These are phyloP conservation scores for Jaapia argillacea DNA, from an alignment of 768 basidiomycete genomes.

Conservation along the genomic window DNA sequence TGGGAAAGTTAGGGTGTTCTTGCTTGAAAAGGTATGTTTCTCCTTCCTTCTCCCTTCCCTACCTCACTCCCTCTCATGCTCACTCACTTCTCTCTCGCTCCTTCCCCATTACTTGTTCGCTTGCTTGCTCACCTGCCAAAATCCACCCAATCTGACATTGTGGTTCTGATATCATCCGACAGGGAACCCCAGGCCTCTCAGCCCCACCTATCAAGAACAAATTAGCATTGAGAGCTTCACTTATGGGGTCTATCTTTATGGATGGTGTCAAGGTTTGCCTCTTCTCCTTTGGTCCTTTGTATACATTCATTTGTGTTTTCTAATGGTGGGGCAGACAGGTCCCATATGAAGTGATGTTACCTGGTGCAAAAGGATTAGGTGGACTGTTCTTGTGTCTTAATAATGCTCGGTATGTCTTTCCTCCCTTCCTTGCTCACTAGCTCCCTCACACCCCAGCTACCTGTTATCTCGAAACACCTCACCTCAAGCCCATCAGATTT, in stretches of 20 bases:
- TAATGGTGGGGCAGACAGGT: no score
- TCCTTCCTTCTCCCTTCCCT: no score
- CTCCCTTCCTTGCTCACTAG: no score
- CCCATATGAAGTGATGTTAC: constrained; percentile 66
- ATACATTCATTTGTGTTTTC: no score
- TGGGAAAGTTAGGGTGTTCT: constrained; percentile 78
- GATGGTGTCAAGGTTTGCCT: constrained; percentile 80
- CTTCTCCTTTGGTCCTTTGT: no score
- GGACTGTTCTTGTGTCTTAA: constrained; percentile 92
- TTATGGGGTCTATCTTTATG: constrained; percentile 86
- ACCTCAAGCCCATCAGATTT: no score
- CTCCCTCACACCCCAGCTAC: constrained; percentile 3
- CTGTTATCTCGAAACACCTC: constrained; percentile 5
- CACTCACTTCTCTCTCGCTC: no score
- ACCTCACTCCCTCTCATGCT: no score
- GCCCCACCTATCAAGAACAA: constrained; percentile 92
- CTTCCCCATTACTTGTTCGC: no score
- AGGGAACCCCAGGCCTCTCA: constrained; percentile 77
- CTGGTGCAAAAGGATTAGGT: constrained; percentile 65
- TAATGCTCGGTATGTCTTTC: constrained; percentile 59
- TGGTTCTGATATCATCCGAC: neutral
- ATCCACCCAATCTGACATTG: no score
- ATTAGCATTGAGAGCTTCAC: constrained; percentile 76
- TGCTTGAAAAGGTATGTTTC: constrained; percentile 74
- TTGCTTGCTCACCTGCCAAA: no score